Evolutionary conservation across 1,284 basidiomycete species (phyloP).

Genomic region (Cutaneotrichosporon cutaneum): DNA sequence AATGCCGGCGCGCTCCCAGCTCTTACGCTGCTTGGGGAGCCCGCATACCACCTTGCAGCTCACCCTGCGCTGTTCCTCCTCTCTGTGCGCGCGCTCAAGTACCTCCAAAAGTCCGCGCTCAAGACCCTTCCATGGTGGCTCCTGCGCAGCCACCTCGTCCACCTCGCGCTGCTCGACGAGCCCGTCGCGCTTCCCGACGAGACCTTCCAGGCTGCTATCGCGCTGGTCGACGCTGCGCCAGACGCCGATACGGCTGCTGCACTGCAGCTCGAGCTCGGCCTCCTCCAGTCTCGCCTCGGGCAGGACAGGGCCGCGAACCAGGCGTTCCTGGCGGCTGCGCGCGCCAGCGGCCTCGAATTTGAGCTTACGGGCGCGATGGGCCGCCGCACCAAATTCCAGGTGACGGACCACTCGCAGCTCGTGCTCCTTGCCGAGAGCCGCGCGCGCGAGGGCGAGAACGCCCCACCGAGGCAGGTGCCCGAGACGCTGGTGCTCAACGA

Average conservation of each 20-base stretch:
- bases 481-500: constrained; percentile 85
- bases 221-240: constrained; percentile 53
- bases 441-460: constrained; percentile 52
- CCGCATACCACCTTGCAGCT: constrained; percentile 86
- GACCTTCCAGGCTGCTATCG: constrained; percentile 58
- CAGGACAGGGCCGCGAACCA: constrained; percentile 78
- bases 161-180: constrained; percentile 84
- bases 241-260: constrained; percentile 64
- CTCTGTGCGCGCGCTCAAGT: constrained; percentile 68
- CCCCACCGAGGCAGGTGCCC: constrained; percentile 57
- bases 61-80: constrained; percentile 72
- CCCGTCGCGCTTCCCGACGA: constrained; percentile 64
- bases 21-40: constrained; percentile 84
- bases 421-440: constrained; percentile 88
- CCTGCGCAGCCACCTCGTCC: constrained; percentile 69
- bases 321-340: constrained; percentile 75
- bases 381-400: constrained; percentile 92
- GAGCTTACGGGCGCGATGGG: constrained; percentile 91
- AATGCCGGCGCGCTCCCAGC: constrained; percentile 67
- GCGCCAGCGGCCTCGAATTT: constrained; percentile 76
- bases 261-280: constrained; percentile 74
- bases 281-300: constrained; percentile 67
- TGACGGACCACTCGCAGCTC: constrained; percentile 80
- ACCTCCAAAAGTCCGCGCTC: constrained; percentile 55
- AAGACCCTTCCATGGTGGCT: constrained; percentile 71